Conservation (phyloP, 176 grass and related monocot species). For the Carex pumila region DNA sequence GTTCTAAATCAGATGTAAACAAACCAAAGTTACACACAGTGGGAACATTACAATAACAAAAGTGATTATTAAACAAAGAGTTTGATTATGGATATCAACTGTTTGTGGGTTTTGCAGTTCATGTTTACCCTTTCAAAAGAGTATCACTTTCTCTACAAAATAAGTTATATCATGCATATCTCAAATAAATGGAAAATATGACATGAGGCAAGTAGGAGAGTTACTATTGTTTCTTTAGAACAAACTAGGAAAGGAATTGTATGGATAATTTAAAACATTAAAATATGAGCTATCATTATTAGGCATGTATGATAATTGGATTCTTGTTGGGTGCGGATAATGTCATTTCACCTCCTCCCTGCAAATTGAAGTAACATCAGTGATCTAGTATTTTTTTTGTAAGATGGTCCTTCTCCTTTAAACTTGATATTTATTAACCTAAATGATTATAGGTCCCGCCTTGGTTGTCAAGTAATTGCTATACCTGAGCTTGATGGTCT, state of each 20-base stretch:
- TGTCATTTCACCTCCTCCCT: neutral
- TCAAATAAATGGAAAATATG: neutral
- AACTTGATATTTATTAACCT: neutral
- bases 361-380: neutral
- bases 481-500: constrained; percentile 78
- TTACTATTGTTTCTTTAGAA: neutral
- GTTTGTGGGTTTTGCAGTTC: no score
- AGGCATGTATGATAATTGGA: neutral
- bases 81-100: no score
- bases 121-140: neutral
- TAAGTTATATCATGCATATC: neutral
- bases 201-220: neutral
- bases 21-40: neutral
- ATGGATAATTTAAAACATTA: neutral
- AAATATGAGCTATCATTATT: neutral
- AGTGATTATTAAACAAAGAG: no score
- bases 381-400: no score
- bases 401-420: no score
- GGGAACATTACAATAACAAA: neutral
- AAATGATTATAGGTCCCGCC: constrained; percentile 56
- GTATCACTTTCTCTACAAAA: neutral
- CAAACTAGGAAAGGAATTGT: neutral
- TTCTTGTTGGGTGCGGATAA: neutral
- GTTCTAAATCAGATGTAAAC: neutral
- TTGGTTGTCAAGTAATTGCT: constrained; percentile 89